Base-by-base conservation (phyloP, 1,284 basidiomycete genomes). In the Abortiporus biennis region DNA sequence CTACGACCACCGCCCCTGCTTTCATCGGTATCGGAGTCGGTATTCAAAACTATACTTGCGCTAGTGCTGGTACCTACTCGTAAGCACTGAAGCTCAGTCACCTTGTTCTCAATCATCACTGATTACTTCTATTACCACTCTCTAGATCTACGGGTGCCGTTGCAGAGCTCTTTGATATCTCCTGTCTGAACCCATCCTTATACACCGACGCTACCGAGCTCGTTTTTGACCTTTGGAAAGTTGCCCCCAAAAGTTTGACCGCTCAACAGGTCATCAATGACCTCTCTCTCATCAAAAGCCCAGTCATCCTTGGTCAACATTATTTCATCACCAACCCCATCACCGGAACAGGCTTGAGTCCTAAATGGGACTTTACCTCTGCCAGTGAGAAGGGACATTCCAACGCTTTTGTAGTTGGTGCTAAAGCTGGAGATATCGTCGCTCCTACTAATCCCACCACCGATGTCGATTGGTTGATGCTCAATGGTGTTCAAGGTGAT, bases 401-500 rank as follows among this genome's bases (percentile, higher is more conserved):
- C 15, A 40, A 57, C 16, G 60, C 57, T 6, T 64, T 57, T 42
- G 54, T 60, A 3, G 40, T 63, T 25, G 57, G 48, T 4, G 45
- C 49, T 6, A 61, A 54, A 44, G 44, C 45, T 1, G 58, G 51
- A 25, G 52, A 55, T 38, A 44, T 62, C 6, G 43, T 48, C 13
- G 55, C 59, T 5, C 64, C 67, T 6, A 49, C 45, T 12, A 46
- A 61, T 40, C 42, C 60, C 6, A 30, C 45, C 3, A 12, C 19
- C 15, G 58, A 71, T 46, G 51, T 73, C 37, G 62, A 65, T 36
- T 72, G 68, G 68, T 54, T 72, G 12, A 47, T 58, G 40, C 58
- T 72, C 12, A 53, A 48, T 11, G 44, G 21, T 3, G 51, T 54
- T 17, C 42, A 58, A 13, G 68, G 68, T 4, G 39, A 55, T 2